Percentiles rank a stretch among this genome's conserved stretches.
phyloP scores from a whole-genome alignment of 805 yeast species.

The Metschnikowia shivogae region DNA sequence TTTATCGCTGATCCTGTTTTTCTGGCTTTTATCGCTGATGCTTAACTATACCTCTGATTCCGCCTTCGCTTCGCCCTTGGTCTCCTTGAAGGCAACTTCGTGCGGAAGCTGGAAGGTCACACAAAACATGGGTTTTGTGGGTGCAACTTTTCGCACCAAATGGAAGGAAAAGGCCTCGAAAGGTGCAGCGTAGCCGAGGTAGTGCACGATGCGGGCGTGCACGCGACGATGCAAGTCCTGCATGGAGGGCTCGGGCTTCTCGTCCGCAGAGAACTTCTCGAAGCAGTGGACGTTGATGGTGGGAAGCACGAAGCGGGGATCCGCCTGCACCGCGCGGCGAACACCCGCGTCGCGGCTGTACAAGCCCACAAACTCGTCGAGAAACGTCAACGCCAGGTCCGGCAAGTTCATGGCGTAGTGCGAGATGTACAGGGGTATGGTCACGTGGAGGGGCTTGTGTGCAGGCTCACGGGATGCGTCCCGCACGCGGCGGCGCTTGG shows the following conservation, averaged over 20 bases:
- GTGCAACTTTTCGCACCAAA: constrained; percentile 89
- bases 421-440: constrained; percentile 51
- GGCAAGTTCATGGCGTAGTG: constrained; percentile 96
- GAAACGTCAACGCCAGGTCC: constrained; percentile 81
- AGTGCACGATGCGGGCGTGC: constrained; percentile 44
- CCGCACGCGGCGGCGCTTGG: constrained; percentile 31
- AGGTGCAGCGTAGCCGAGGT: constrained; percentile 46
- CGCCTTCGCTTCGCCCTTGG: background rate
- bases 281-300: constrained; percentile 86
- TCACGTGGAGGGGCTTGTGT: constrained; percentile 21
- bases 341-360: constrained; percentile 43
- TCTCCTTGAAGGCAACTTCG: constrained; percentile 52
- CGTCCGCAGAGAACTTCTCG: constrained; percentile 77
- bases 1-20: too few relatives aligned
- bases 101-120: constrained; percentile 71
- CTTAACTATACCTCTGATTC: background rate
- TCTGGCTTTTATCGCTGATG: too few relatives aligned
- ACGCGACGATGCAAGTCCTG: constrained; percentile 69
- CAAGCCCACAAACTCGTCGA: constrained; percentile 73
- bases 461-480: constrained; percentile 22
- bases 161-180: constrained; percentile 59
- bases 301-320: constrained; percentile 60
- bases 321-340: constrained; percentile 26
- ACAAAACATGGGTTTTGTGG: constrained; percentile 95
- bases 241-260: constrained; percentile 58